A percentile compares a stretch with the other conserved stretches of the same genome.
Conservation (phyloP, 2,329 filamentous ascomycete species). For the Chrysoporthe cubensis region DNA sequence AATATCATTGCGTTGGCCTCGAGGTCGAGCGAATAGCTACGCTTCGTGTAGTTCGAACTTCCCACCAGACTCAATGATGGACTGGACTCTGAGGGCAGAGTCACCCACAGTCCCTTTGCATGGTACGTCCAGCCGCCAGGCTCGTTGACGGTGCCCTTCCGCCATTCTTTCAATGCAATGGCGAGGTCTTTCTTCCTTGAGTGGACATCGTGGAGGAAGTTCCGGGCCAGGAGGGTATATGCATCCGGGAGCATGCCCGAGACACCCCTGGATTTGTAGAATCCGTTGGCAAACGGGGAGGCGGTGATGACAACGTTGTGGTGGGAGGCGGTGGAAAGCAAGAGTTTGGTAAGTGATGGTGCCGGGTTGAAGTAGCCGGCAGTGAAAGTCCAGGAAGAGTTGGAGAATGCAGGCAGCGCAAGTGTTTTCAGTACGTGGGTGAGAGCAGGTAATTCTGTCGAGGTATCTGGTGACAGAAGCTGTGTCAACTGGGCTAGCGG, state of each 20-base stretch:
- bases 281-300: constrained; percentile 91
- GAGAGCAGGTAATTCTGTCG: constrained; percentile 86
- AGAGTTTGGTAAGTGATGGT: constrained; percentile 75
- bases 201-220: constrained; percentile 70
- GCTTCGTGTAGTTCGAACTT: constrained; percentile 93
- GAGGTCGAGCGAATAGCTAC: constrained; percentile 89
- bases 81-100: constrained; percentile 65
- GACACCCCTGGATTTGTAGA: constrained; percentile 85
- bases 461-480: constrained; percentile 75
- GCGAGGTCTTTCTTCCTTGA: constrained; percentile 51
- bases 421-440: constrained; percentile 74
- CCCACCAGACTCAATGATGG: constrained; percentile 85
- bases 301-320: constrained; percentile 88
- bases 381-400: constrained; percentile 91
- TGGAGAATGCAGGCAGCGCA: constrained; percentile 62
- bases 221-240: constrained; percentile 84
- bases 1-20: constrained; percentile 88
- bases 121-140: constrained; percentile 96
- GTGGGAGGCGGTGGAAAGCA: constrained; percentile 72
- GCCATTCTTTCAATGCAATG: constrained; percentile 86
- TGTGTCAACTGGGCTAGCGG: constrained; percentile 88
- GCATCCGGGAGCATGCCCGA: constrained; percentile 89
- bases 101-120: constrained; percentile 93
- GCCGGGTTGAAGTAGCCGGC: constrained; percentile 99
- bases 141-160: constrained; percentile 76